Conservation (phyloP, 306 rosid species). For the Ammopiptanthus mongolicus region DNA sequence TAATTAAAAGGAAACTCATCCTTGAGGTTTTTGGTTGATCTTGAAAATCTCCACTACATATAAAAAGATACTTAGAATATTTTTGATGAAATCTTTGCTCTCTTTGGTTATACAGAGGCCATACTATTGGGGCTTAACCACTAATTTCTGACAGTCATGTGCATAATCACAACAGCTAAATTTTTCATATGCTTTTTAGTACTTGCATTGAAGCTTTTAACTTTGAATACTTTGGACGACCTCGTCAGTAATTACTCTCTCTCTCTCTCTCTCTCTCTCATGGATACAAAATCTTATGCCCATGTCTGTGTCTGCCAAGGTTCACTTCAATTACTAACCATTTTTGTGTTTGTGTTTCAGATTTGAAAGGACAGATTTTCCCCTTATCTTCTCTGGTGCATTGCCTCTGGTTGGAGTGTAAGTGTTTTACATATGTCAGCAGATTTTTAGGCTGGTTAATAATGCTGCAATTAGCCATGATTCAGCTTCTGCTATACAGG, state of each 20-base stretch:
- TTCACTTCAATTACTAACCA: conserved; percentile 24
- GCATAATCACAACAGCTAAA: background rate
- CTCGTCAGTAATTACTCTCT: background rate
- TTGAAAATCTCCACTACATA: background rate
- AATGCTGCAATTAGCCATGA: conserved; percentile 10
- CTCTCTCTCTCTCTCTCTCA: background rate
- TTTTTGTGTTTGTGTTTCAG: conserved; percentile 46
- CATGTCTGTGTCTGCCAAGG: background rate
- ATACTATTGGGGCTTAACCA: background rate
- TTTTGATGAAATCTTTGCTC: background rate
- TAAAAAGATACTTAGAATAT: background rate
- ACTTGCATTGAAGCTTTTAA: background rate
- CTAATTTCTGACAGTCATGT: background rate
- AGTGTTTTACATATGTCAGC: conserved; percentile 36
- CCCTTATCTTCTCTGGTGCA: conserved; percentile 78
- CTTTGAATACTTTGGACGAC: background rate
- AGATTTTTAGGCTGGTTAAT: background rate
- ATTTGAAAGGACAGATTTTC: conserved; percentile 82
- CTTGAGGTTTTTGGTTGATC: background rate
- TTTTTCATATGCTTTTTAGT: background rate
- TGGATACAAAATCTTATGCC: background rate
- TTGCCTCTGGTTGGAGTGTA: conserved; percentile 79
- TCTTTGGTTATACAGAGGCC: background rate
- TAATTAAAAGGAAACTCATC: background rate
- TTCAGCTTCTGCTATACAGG: conserved; percentile 39